A percentile compares a stretch with the other conserved stretches of the same genome.
These are phyloP conservation scores for Neurospora intermedia DNA, from an alignment of 495 filamentous ascomycete genomes.

Conservation along the genomic window DNA sequence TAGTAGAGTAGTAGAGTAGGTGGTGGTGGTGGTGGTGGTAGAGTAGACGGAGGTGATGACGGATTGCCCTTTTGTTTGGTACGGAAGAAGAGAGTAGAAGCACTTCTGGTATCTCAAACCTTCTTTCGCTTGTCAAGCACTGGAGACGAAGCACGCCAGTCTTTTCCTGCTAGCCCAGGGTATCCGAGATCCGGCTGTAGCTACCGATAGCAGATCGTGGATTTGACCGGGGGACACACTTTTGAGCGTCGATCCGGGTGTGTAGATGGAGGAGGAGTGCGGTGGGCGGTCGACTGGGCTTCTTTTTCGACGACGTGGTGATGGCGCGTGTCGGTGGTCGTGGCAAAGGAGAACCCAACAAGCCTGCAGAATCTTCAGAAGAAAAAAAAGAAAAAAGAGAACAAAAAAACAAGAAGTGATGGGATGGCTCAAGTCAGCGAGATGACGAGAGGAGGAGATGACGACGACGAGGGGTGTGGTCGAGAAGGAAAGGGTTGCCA, in stretches of 20 bases:
- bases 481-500: not conserved
- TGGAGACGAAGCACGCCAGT: conserved; percentile 9
- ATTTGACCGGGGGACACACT: not conserved
- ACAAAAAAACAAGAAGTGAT: not conserved
- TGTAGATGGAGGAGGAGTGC: not conserved
- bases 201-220: not conserved
- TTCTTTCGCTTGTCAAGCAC: conserved; percentile 20
- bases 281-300: not conserved
- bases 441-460: not conserved
- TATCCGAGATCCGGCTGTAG: not conserved
- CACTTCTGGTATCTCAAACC: conserved; percentile 27
- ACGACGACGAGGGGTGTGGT: not conserved
- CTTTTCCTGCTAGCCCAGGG: not conserved
- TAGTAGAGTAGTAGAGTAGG: not conserved
- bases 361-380: not conserved
- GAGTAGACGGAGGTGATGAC: conserved; percentile 11
- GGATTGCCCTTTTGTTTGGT: conserved; percentile 6
- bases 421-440: not conserved
- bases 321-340: not conserved
- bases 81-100: conserved; percentile 9
- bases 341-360: not conserved
- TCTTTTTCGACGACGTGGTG: not conserved
- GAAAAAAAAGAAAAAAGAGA: no score
- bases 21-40: not conserved
- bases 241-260: not conserved